These are phyloP conservation scores for Fusarium circinatum DNA, from an alignment of 2,329 filamentous ascomycete genomes.

Conservation along the genomic window DNA sequence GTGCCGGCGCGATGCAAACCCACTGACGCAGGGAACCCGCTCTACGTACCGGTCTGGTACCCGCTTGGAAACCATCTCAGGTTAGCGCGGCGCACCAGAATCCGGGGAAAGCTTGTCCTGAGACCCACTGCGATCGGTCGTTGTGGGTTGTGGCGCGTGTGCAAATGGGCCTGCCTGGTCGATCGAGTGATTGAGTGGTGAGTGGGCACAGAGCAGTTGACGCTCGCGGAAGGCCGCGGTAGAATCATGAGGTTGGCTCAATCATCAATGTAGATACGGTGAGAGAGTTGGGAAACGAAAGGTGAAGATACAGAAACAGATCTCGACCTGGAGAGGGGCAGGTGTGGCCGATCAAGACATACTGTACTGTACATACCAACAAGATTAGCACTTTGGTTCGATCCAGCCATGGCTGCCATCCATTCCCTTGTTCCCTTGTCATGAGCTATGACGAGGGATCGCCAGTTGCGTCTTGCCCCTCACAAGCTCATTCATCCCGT, in stretches of 20 bases:
- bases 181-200: conserved; percentile 28
- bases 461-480: conserved; percentile 32
- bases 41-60: conserved; percentile 40
- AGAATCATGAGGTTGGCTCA: background rate
- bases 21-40: conserved; percentile 21
- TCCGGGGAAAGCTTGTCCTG: conserved; percentile 50
- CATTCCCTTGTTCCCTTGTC: conserved; percentile 2
- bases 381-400: conserved; percentile 26
- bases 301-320: background rate
- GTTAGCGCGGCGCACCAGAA: conserved; percentile 41
- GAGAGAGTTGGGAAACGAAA: background rate
- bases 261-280: background rate
- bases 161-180: conserved; percentile 20
- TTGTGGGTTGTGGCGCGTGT: conserved; percentile 38
- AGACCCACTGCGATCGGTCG: conserved; percentile 43
- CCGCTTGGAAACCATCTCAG: conserved; percentile 25
- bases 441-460: conserved; percentile 41
- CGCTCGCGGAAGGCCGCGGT: conserved; percentile 23
- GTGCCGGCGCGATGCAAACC: conserved; percentile 21
- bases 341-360: conserved; percentile 25
- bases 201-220: conserved; percentile 5
- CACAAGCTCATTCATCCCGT: conserved; percentile 7
- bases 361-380: background rate
- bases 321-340: conserved; percentile 1
- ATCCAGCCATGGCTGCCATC: background rate